These are phyloP conservation scores for Tolypocladium cylindrosporum DNA, from an alignment of 2,329 filamentous ascomycete genomes.

Conservation along the genomic window DNA sequence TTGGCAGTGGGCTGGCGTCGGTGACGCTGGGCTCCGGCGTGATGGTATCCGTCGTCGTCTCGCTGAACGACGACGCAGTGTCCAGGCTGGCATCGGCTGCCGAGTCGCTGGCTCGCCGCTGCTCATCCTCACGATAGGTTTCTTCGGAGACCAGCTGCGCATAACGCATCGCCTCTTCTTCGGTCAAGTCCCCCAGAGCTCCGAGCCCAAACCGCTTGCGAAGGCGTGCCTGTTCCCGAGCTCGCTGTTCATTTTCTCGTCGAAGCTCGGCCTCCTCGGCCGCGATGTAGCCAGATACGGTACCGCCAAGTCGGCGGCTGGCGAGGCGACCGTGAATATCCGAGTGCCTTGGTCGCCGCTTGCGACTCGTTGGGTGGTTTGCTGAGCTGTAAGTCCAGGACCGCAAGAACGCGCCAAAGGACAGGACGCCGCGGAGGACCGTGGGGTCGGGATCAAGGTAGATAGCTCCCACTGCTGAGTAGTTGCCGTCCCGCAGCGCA, in stretches of 20 bases:
- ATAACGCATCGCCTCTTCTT: constrained; percentile 55
- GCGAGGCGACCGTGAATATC: constrained; percentile 43
- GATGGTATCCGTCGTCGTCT: constrained; percentile 34
- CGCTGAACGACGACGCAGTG: constrained; percentile 29
- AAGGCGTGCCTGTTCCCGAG: constrained; percentile 59
- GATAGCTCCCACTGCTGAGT: constrained; percentile 75
- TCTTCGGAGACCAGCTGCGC: constrained; percentile 59
- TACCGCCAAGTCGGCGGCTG: constrained; percentile 49
- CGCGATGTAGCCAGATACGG: constrained; percentile 71
- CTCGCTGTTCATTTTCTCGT: constrained; percentile 56
- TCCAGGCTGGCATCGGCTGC: constrained; percentile 35
- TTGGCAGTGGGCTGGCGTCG: constrained; percentile 24
- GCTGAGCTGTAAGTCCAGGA: constrained; percentile 93
- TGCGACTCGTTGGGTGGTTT: constrained; percentile 63
- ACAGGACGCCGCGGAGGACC: constrained; percentile 73
- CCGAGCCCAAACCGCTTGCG: constrained; percentile 78
- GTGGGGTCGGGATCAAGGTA: constrained; percentile 82
- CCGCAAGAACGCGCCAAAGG: constrained; percentile 75
- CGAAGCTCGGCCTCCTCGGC: constrained; percentile 77
- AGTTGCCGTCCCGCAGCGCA: constrained; percentile 58
- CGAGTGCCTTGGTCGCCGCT: constrained; percentile 66
- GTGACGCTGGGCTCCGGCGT: constrained; percentile 46
- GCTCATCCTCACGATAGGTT: constrained; percentile 45
- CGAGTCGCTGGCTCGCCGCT: constrained; percentile 43
- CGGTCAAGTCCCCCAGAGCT: constrained; percentile 50